Evolutionary conservation across 345 rosid species (phyloP), one percentile per base, ranked within the genome.

Genomic region (Heritiera littoralis): DNA sequence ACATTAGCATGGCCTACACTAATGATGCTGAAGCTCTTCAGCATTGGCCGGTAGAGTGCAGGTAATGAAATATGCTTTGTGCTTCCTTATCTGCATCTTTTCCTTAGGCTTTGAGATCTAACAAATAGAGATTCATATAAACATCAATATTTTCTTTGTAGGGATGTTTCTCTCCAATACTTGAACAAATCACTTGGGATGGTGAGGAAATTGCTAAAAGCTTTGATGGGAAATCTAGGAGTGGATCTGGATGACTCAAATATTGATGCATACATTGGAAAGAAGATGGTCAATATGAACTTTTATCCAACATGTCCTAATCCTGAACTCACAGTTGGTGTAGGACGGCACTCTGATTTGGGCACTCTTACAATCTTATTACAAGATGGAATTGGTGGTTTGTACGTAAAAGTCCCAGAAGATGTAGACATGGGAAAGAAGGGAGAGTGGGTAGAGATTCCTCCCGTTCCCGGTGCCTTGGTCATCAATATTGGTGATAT

Each of bases 341-440:
- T 86, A 0, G 93, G 93, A 0, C 86, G 93, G 28, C 91, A 90
- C 77, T 90, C 93, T 10, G 93, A 90, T 63, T 74, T 90, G 84
- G 93, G 93, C 0, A 81, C 81, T 35, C 70, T 90, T 2, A 88
- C 93, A 1, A 80, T 90, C 63, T 81, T 90, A 51, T 56, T 90
- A 67, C 91, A 90, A 81, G 93, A 88, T 64, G 91, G 85, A 10
- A 88, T 88, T 32, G 93, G 93, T 30, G 93, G 43, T 40, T 40
- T 40, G 43, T 40, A 2, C 5, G 43, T 40, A 4, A 40, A 40
- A 40, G 43, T 40, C 43, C 86, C 85, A 46, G 82, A 77, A 35
- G 79, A 79, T 15, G 54, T 11, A 52, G 56, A 52, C 6, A 52
- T 52, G 18, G 18, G 4, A 3, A 52, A 52, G 18, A 52, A 14